Base-by-base conservation (phyloP, 2,329 filamentous ascomycete species). In the Sordariomycetes sp. region DNA sequence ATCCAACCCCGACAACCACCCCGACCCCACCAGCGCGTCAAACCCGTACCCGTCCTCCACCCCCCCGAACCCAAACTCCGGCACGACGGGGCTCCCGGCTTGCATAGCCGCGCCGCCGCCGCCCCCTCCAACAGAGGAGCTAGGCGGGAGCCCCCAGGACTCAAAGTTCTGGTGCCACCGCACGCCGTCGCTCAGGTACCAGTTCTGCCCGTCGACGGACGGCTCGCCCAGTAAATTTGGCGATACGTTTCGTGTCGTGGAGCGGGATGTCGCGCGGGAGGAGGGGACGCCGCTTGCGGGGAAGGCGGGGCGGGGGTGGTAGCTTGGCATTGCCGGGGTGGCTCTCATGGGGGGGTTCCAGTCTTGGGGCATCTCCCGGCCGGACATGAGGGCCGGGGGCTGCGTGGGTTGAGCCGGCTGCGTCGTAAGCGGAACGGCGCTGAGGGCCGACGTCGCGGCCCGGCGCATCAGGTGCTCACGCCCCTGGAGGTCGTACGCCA, bases 151-250 rank as follows among this genome's bases (percentile, higher is more conserved):
- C 36, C 72, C 74, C 79, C 79, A 82, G 2, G 72, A 67, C 57
- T 80, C 74, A 62, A 82, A 82, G 59, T 79, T 75, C 57, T 80
- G 77, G 59, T 82, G 78, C 78, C 79, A 81, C 59, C 73, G 77
- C 28, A 76, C 78, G 20, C 79, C 75, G 59, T 82, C 80, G 56
- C 74, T 80, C 22, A 82, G 65, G 62, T 81, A 79, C 77, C 78
- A 83, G 45, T 81, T 77, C 60, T 78, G 75, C 10, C 74, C 74
- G 59, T 81, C 78, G 52, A 81, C 68, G 6, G 58, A 50, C 65
- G 64, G 17, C 62, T 59, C 48, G 60, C 59, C 45, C 24, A 50
- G 45, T 2, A 50, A 3, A 12, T 22, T 50, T 5, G 45, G 45
- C 3, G 45, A 50, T 10, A n/a, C 32, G 58, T 36, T 57, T 58